phyloP scores from a whole-genome alignment of 177 flowering plant species.

The Tripterygium wilfordii region DNA sequence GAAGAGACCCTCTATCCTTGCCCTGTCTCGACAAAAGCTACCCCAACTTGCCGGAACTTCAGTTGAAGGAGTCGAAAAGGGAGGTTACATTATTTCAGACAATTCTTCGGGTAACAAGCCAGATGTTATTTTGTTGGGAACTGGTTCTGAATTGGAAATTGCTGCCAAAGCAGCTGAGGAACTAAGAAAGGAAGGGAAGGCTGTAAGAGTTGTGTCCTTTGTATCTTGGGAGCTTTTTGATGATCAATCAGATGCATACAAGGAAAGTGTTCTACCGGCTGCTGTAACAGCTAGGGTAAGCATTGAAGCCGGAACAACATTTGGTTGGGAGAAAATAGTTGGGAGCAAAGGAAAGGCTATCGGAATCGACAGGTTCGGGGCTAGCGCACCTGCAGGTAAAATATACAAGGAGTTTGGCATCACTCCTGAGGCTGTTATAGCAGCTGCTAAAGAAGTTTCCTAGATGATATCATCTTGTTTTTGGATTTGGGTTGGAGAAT shows the following conservation, averaged over 20 bases:
- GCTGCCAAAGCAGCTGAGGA: conserved; percentile 80
- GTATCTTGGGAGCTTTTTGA: conserved; percentile 90
- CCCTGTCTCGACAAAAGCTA: conserved; percentile 88
- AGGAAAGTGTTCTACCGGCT: conserved; percentile 87
- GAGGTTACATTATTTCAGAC: conserved; percentile 77
- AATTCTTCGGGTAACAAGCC: conserved; percentile 78
- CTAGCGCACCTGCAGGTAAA: conserved; percentile 86
- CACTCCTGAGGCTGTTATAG: conserved; percentile 75
- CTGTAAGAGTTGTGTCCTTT: conserved; percentile 84
- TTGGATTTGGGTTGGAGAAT: conserved; percentile 19
- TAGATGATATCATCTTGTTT: conserved; percentile 27
- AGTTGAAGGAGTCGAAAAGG: conserved; percentile 72
- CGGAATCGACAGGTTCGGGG: conserved; percentile 83
- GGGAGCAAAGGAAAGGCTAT: conserved; percentile 75
- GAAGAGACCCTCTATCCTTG: conserved; percentile 79
- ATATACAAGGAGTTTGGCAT: conserved; percentile 87
- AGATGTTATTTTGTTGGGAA: conserved; percentile 76
- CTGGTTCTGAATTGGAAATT: conserved; percentile 93
- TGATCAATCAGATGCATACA: conserved; percentile 77
- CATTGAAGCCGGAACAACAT: conserved; percentile 86
- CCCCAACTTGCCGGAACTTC: conserved; percentile 78
- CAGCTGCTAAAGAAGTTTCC: conserved; percentile 60
- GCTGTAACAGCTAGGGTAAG: conserved; percentile 74
- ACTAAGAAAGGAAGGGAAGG: conserved; percentile 81
- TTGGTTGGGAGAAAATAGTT: conserved; percentile 79